These are phyloP conservation scores for Solanum pimpinellifolium DNA, from an alignment of 257 asterid species.

Conservation along the genomic window DNA sequence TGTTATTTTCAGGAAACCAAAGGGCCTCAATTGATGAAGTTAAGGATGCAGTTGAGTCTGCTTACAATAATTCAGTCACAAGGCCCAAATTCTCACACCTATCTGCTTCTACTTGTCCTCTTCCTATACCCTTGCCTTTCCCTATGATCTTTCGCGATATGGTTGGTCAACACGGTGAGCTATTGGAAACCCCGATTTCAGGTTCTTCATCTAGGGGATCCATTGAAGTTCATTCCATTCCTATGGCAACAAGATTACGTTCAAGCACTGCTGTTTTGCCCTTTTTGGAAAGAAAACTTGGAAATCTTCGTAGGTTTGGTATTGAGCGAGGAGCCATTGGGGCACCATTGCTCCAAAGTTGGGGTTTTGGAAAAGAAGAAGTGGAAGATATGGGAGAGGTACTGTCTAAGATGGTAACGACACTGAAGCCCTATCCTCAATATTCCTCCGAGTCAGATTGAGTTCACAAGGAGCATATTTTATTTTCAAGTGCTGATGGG, in stretches of 20 bases:
- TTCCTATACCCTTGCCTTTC: constrained; percentile 85
- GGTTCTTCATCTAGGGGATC: constrained; percentile 46
- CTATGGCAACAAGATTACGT: constrained; percentile 84
- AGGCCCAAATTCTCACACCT: constrained; percentile 73
- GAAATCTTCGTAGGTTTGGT: constrained; percentile 54
- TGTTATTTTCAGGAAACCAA: constrained; percentile 29
- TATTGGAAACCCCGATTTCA: constrained; percentile 27
- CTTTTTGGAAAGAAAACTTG: constrained; percentile 47
- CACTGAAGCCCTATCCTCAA: constrained; percentile 34
- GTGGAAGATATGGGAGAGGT: constrained; percentile 63
- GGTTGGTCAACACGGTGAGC: constrained; percentile 64
- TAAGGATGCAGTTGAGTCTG: constrained; percentile 50
- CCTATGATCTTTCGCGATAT: constrained; percentile 59
- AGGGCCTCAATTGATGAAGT: constrained; percentile 59
- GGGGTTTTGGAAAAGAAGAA: constrained; percentile 86
- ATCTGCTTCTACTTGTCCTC: constrained; percentile 64
- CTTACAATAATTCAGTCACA: constrained; percentile 27
- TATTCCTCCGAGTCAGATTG: constrained; percentile 67
- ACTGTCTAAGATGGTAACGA: constrained; percentile 50
- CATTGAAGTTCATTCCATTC: constrained; percentile 75
- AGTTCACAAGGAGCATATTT: neutral
- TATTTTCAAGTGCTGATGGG: neutral
- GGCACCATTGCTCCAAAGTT: constrained; percentile 34
- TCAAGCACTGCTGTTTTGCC: constrained; percentile 76
- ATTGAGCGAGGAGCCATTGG: constrained; percentile 66